These are phyloP conservation scores for Lactuca sativa DNA, from an alignment of 129 eudicot genomes.

Conservation along the genomic window DNA sequence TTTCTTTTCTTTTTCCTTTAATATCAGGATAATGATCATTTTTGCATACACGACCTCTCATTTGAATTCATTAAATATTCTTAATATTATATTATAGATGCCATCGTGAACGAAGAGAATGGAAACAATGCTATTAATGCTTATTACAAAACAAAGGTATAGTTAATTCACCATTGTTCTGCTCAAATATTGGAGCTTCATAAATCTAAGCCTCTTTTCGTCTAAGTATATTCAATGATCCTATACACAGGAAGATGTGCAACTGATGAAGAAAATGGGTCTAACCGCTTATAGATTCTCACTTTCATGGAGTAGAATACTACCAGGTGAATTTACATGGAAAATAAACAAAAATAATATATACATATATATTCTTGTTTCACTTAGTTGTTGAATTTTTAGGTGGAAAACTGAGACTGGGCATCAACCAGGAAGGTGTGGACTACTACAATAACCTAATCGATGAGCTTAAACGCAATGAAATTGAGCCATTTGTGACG, in stretches of 20 bases:
- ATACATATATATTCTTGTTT: too few relatives aligned
- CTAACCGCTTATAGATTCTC: conserved; percentile 34
- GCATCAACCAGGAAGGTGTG: conserved; percentile 16
- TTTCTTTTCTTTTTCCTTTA: not conserved
- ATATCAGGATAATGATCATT: not conserved
- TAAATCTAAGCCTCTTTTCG: not conserved
- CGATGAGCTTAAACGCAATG: conserved; percentile 31
- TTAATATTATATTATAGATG: not conserved
- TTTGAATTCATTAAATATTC: too few relatives aligned
- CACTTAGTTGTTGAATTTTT: not conserved
- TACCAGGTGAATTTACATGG: conserved; percentile 20
- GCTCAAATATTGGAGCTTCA: not conserved
- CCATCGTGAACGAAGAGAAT: conserved; percentile 25
- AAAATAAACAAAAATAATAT: too few relatives aligned
- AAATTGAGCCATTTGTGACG: conserved; percentile 32
- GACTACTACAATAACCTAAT: not conserved
- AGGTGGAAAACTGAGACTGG: conserved; percentile 36
- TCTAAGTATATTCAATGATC: not conserved
- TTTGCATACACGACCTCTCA: not conserved
- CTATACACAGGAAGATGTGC: conserved; percentile 29
- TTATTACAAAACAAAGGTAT: conserved; percentile 30
- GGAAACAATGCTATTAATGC: conserved; percentile 26
- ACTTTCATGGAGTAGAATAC: conserved; percentile 39
- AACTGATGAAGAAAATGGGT: not conserved
- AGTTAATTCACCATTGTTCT: not conserved